Conservation (phyloP, 2,329 filamentous ascomycete genomes). For the Fusarium vanettenii region DNA sequence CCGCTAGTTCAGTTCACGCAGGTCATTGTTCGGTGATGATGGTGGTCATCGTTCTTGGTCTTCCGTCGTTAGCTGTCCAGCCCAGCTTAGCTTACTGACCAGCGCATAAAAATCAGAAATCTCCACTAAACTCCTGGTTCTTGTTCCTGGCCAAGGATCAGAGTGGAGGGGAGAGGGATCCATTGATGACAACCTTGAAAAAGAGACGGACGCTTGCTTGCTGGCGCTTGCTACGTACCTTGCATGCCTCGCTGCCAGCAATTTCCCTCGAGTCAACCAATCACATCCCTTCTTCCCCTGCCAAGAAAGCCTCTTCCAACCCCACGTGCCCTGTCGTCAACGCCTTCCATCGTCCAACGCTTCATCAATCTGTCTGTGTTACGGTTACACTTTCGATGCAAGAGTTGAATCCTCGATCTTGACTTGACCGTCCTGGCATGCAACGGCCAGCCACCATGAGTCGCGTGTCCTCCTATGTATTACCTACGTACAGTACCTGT, state of each 20-base stretch:
- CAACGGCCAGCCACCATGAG: background rate
- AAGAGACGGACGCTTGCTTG: constrained; percentile 11
- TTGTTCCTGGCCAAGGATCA: background rate
- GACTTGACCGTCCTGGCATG: background rate
- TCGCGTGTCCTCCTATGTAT: background rate
- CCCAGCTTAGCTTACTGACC: background rate
- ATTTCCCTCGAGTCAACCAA: constrained; percentile 29
- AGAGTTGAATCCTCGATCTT: background rate
- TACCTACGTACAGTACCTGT: background rate
- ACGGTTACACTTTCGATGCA: background rate
- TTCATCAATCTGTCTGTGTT: background rate
- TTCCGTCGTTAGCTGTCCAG: background rate
- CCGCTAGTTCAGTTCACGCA: constrained; percentile 5
- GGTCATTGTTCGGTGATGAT: background rate
- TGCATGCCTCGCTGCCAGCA: constrained; percentile 10
- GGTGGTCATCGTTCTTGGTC: background rate
- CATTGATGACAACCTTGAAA: background rate
- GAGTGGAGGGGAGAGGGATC: background rate
- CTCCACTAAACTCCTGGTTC: constrained; percentile 7
- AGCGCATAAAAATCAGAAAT: constrained; percentile 2
- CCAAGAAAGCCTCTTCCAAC: constrained; percentile 26
- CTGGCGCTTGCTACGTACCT: constrained; percentile 9
- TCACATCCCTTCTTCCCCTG: constrained; percentile 26
- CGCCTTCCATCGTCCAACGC: background rate
- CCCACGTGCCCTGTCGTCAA: constrained; percentile 1